phyloP scores from a whole-genome alignment of 768 basidiomycete genomes.

The Pleurotus djamor region DNA sequence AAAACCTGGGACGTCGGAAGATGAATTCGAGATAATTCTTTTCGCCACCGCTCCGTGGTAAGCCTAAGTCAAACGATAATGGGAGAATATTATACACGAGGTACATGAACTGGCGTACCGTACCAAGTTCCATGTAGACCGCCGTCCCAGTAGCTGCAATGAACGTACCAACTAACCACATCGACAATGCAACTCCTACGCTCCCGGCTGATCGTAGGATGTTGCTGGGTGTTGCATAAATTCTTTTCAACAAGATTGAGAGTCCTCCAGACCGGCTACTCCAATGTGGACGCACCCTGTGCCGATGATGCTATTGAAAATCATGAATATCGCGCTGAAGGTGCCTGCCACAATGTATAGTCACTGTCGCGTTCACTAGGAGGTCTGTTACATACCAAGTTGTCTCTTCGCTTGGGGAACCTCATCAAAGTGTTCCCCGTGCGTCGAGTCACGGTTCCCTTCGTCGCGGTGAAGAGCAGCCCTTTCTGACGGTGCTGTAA shows the following conservation, averaged over 20 bases:
- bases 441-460: too few relatives aligned
- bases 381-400: too few relatives aligned
- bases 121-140: conserved; percentile 76
- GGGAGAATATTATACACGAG: too few relatives aligned
- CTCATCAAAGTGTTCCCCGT: conserved; percentile 41
- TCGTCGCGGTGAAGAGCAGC: too few relatives aligned
- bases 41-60: conserved; percentile 73
- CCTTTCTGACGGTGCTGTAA: too few relatives aligned
- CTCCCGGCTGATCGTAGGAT: conserved; percentile 69
- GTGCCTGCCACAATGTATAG: conserved; percentile 30
- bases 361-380: too few relatives aligned
- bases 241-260: conserved; percentile 30
- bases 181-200: conserved; percentile 61
- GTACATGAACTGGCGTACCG: too few relatives aligned
- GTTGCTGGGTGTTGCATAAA: conserved; percentile 69
- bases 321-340: conserved; percentile 58
- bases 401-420: conserved; percentile 44
- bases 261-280: too few relatives aligned
- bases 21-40: conserved; percentile 76
- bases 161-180: conserved; percentile 70
- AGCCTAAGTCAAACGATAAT: too few relatives aligned
- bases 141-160: conserved; percentile 66
- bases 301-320: conserved; percentile 79
- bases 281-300: conserved; percentile 46
- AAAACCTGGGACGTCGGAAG: conserved; percentile 57